Evolutionary conservation across 139 green algal genomes (phyloP).

Genomic region (Gonium pectorale): DNA sequence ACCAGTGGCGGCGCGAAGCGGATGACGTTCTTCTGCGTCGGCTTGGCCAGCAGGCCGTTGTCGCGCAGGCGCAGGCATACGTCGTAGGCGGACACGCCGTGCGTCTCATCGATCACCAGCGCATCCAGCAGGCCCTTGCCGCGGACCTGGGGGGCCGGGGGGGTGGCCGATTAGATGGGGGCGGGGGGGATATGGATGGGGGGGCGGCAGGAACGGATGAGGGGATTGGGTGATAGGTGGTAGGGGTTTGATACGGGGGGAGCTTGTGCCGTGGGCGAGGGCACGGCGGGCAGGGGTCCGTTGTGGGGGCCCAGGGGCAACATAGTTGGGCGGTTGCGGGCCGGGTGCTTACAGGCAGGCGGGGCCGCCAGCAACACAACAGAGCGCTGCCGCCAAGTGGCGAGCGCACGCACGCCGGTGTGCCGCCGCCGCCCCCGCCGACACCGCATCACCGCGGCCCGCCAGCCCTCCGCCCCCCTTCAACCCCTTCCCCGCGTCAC

Average conservation of each 20-base stretch:
- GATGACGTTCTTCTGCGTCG: conserved; percentile 94
- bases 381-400: too few species aligned
- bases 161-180: background rate
- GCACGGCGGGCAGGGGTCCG: background rate
- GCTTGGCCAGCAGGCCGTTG: conserved; percentile 93
- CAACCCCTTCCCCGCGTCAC: background rate
- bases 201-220: background rate
- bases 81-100: conserved; percentile 83
- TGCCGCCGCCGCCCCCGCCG: too few species aligned
- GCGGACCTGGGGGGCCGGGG: conserved; percentile 64
- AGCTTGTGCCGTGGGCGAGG: background rate
- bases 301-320: too few species aligned
- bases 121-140: conserved; percentile 92
- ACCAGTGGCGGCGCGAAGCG: conserved; percentile 88
- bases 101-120: conserved; percentile 79
- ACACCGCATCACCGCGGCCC: too few species aligned
- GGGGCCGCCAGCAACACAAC: too few species aligned
- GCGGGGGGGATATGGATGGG: background rate
- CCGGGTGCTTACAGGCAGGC: too few species aligned
- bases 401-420: too few species aligned
- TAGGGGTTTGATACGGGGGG: background rate
- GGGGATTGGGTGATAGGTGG: background rate
- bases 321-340: too few species aligned
- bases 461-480: too few species aligned
- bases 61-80: conserved; percentile 91